Base-by-base conservation (phyloP, 257 asterid genomes). In the Forsythia viridissima region DNA sequence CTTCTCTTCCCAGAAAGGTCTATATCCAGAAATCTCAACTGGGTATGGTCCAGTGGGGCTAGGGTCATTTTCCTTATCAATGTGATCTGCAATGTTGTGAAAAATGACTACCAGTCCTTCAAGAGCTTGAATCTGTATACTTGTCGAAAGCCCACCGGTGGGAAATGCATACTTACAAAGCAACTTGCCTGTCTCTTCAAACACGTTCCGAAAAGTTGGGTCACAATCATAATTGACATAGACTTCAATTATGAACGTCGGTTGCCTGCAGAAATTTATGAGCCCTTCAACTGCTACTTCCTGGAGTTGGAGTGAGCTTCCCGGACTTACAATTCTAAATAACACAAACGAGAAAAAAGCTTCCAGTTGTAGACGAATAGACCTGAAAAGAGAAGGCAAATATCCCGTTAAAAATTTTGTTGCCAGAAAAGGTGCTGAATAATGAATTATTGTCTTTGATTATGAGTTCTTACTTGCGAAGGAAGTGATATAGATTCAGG, bases 131-230 rank as follows among this genome's bases (percentile, higher is more conserved):
- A 90, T 80, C 18, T 95, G 99, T 74, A 90, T 82, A 70, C 97
- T 91, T 16, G 97, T 87, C 66, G 87, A 59, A 40, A 51, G 40
- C 6, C 84, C 84, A 1, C 94, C 91, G 3, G 93, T 81, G 12
- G 98, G 99, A 38, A 90, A 95, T 0, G 99, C 99, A 66, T 93
- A 86, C 87, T 88, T 93, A 86, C 98, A 92, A 2, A 95, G 89
- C 70, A 91, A 79, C 78, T 85, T 93, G 6, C 96, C 92, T 0
- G 85, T 89, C 74, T 93, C 98, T 85, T 95, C 97, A 13, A 95
- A 95, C 51, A 91, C 91, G 80, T 91, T 95, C 77, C 79, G 71
- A 68, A 93, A 93, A 51, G 87, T 86, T 1, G 97, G 98, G 69
- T 93, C 95, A 59, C 96, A 91, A 73, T 95, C 99, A 41, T 93